Evolutionary conservation across 805 yeast species (phyloP), one percentile per base, ranked within the genome.

Genomic region (Metschnikowia reukaufii): DNA sequence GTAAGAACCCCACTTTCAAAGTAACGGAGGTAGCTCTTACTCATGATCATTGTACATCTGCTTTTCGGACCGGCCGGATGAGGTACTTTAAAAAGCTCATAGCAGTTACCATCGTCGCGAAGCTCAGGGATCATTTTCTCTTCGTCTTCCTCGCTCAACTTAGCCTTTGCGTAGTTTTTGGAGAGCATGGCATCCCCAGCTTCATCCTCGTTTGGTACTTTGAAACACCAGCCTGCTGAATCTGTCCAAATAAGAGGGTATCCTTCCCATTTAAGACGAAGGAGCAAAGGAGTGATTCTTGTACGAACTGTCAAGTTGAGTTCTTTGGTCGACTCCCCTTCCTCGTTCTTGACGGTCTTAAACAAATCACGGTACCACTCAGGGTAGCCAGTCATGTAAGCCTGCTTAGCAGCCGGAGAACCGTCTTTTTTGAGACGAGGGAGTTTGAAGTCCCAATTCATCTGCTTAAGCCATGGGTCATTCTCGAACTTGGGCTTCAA

Each of bases 391-490:
- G 96, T 95, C 39, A 88, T 61, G 56, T 80, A 89, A 1, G 77
- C 75, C 63, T 88, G 96, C 20, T 78, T 81, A 45, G 88, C 86
- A 19, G 70, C 76, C 1, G 88, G 87, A 3, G 66, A 68, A 2
- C 94, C 96, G 32, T 78, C 73, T 60, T 88, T 88, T 12, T 84
- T 87, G 35, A 81, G 52, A 43, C 81, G 76, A 0, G 76, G 62
- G 1, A 86, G 84, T 27, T 72, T 73, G 1, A 84, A 68, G 0
- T 82, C 77, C 99, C 99, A 94, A 63, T 94, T 89, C 47, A 94
- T 70, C 64, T 95, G 99, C 2, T 76, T 72, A 33, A 91, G 70
- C 99, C 99, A 95, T 0, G 96, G 96, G 60, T 92, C 97, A 7
- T 74, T 62, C 15, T 65, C 61, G 63, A 69, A 64, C n/a, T 62